Evolutionary conservation across 2,329 filamentous ascomycete species (phyloP).

Genomic region (Microsporum ferrugineum): DNA sequence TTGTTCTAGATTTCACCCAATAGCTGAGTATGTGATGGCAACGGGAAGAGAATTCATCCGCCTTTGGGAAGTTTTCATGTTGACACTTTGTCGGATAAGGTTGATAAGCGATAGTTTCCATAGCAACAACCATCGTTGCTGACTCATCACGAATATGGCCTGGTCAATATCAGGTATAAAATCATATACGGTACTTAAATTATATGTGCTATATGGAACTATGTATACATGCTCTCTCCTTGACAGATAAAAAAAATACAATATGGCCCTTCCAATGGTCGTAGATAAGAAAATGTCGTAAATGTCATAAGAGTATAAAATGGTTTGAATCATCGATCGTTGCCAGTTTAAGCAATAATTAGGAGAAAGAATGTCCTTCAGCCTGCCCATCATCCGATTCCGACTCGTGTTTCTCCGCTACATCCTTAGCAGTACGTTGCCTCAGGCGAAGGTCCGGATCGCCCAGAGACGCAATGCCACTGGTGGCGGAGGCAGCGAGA

Average conservation of each 20-base stretch:
- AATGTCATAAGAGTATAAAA: not conserved
- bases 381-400: not conserved
- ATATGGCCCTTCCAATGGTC: not conserved
- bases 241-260: not conserved
- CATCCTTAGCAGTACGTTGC: not conserved
- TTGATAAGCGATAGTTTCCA: constrained; percentile 5
- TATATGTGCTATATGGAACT: not conserved
- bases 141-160: not conserved
- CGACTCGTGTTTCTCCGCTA: not conserved
- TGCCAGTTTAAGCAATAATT: not conserved
- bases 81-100: not conserved
- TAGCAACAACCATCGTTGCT: not conserved
- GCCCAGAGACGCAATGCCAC: not conserved
- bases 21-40: not conserved
- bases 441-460: not conserved
- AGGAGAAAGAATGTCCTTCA: not conserved
- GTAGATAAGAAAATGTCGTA: not conserved
- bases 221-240: not conserved
- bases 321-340: not conserved
- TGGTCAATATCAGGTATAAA: not conserved
- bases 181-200: not conserved
- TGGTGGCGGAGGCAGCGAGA: not conserved
- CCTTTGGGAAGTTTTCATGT: not conserved
- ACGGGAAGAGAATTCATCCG: not conserved
- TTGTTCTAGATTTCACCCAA: not conserved